These are phyloP conservation scores for Aspergillus indologenus DNA, from an alignment of 495 filamentous ascomycete genomes.

Conservation along the genomic window DNA sequence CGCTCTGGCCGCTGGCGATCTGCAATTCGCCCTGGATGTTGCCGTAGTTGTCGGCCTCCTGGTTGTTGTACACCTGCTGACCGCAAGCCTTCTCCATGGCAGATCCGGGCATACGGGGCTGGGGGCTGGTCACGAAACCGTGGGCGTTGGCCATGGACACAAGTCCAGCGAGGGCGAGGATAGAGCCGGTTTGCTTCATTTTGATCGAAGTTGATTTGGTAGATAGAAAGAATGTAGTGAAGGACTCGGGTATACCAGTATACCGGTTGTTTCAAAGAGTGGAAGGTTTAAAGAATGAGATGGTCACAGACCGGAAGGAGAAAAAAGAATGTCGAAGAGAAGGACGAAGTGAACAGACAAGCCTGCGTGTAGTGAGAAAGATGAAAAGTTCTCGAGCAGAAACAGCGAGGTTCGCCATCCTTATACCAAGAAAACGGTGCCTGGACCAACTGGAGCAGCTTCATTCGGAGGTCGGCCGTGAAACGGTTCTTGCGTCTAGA, in stretches of 20 bases:
- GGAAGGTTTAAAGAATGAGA: constrained; percentile 25
- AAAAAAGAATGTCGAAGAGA: constrained; percentile 29
- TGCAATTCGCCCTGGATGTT: constrained; percentile 68
- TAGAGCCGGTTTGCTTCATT: constrained; percentile 36
- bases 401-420: constrained; percentile 10
- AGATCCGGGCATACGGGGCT: constrained; percentile 56
- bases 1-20: constrained; percentile 49
- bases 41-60: constrained; percentile 60
- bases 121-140: constrained; percentile 59
- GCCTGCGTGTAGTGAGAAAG: constrained; percentile 22
- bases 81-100: constrained; percentile 62
- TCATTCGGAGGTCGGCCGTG: constrained; percentile 14
- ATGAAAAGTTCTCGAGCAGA: constrained; percentile 18
- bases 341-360: constrained; percentile 16
- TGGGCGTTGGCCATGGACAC: constrained; percentile 54
- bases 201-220: constrained; percentile 18
- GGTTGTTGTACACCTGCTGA: constrained; percentile 56
- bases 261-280: constrained; percentile 27
- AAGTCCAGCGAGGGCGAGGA: constrained; percentile 45
- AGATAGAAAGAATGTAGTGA: constrained; percentile 20
- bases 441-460: constrained; percentile 4
- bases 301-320: constrained; percentile 34
- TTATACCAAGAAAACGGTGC: constrained; percentile 6
- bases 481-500: constrained; percentile 12
- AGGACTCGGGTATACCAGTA: constrained; percentile 35